Evolutionary conservation across 495 filamentous ascomycete species (phyloP).

Genomic region (Neurospora tetrasperma): DNA sequence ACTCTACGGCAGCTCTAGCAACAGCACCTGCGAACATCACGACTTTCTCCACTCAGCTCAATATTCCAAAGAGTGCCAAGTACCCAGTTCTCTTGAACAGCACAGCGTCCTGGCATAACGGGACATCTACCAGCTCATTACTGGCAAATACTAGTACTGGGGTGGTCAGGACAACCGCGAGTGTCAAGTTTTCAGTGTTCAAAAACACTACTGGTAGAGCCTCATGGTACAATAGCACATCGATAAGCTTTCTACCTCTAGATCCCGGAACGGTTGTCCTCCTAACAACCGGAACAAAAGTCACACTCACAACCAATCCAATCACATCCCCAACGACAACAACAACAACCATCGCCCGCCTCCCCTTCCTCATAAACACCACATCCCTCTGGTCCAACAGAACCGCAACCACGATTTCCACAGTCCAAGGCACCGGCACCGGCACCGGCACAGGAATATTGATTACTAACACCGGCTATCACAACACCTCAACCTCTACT

Average conservation of each 20-base stretch:
- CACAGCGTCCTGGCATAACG: neutral
- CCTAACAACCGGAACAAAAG: neutral
- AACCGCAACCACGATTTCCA: neutral
- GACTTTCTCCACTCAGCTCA: neutral
- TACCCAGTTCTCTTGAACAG: neutral
- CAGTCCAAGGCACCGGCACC: slow-evolving; percentile 2
- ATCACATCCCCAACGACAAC: neutral
- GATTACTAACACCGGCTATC: neutral
- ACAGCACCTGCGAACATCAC: neutral
- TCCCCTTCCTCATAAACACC: neutral
- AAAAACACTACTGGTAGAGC: neutral
- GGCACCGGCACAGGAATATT: neutral
- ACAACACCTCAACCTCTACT: slow-evolving; percentile 15
- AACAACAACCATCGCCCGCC: neutral
- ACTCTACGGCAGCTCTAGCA: neutral
- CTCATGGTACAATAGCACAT: slow-evolving; percentile 1
- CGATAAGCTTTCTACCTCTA: neutral
- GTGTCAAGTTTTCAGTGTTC: neutral
- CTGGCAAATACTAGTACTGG: neutral
- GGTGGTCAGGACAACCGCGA: neutral
- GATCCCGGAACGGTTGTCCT: no score
- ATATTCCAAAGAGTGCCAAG: neutral
- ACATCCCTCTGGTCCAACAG: slow-evolving; percentile 6
- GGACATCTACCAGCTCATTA: neutral
- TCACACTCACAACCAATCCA: neutral